Evolutionary conservation across 306 rosid genomes (phyloP).

Genomic region (cucumber (Cucumis sativus)): DNA sequence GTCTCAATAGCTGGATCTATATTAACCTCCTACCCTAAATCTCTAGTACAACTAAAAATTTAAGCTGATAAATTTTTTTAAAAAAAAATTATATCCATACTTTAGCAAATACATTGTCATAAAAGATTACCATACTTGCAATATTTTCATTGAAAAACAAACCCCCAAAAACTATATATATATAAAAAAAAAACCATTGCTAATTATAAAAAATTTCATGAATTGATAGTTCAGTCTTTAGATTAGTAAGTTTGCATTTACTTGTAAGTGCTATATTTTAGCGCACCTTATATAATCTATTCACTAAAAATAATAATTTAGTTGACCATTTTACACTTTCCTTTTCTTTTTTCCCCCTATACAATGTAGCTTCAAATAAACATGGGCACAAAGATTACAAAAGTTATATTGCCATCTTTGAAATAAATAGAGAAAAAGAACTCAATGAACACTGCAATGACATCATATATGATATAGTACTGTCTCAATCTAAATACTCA

Average conservation of each 20-base stretch:
- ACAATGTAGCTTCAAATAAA: background rate
- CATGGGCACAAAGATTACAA: background rate
- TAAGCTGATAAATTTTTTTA: too few relatives aligned
- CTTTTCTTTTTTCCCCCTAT: background rate
- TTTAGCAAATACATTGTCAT: background rate
- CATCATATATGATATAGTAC: background rate
- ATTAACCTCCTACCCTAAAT: too few relatives aligned
- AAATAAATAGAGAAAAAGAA: background rate
- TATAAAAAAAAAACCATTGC: background rate
- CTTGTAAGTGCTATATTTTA: background rate
- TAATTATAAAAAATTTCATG: background rate
- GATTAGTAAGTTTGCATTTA: background rate
- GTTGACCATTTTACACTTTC: background rate
- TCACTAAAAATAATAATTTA: too few relatives aligned
- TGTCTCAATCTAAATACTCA: background rate
- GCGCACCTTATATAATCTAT: background rate
- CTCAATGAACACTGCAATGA: background rate
- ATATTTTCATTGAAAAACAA: background rate
- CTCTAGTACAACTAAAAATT: too few relatives aligned
- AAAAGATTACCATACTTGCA: background rate
- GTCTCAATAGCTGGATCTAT: too few relatives aligned
- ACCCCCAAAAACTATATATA: background rate
- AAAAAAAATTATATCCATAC: background rate
- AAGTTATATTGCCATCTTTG: background rate
- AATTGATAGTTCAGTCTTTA: background rate